Conservation (phyloP, 2,329 filamentous ascomycete genomes). For the Clarireedia sp. region DNA sequence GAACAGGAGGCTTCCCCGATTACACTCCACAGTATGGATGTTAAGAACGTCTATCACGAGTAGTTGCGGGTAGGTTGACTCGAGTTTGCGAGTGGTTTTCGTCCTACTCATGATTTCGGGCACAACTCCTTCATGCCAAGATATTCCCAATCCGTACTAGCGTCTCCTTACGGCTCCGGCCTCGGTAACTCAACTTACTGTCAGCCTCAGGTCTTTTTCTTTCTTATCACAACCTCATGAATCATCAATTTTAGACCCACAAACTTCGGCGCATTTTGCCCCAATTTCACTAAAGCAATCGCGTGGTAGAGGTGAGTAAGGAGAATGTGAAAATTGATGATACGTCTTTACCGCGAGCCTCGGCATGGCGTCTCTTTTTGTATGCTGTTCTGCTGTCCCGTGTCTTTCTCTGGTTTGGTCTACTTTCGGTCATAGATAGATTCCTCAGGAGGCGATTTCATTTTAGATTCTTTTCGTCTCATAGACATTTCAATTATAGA, state of each 20-base stretch:
- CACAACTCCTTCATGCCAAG: no score
- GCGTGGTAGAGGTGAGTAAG: conserved; percentile 14
- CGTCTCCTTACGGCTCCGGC: not conserved
- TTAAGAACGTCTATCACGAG: no score
- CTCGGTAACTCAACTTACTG: not conserved
- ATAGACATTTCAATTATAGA: not conserved
- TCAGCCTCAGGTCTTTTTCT: not conserved
- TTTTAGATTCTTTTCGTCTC: not conserved
- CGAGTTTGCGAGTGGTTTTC: no score
- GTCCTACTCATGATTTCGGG: no score
- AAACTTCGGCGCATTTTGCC: not conserved
- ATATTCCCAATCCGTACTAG: no score
- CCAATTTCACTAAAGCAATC: conserved; percentile 5
- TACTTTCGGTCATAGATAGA: not conserved
- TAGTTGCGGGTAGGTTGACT: no score
- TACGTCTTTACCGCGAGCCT: conserved; percentile 16
- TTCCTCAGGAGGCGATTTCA: not conserved
- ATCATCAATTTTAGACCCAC: conserved; percentile 14
- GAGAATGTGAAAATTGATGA: conserved; percentile 1
- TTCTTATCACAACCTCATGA: conserved; percentile 11
- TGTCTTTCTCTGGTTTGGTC: conserved; percentile 11
- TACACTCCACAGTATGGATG: no score
- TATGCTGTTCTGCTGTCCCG: not conserved
- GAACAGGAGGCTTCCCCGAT: no score
- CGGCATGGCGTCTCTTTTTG: conserved; percentile 16